Evolutionary conservation across 345 rosid species (phyloP).

Genomic region (Rubroshorea leprosula): DNA sequence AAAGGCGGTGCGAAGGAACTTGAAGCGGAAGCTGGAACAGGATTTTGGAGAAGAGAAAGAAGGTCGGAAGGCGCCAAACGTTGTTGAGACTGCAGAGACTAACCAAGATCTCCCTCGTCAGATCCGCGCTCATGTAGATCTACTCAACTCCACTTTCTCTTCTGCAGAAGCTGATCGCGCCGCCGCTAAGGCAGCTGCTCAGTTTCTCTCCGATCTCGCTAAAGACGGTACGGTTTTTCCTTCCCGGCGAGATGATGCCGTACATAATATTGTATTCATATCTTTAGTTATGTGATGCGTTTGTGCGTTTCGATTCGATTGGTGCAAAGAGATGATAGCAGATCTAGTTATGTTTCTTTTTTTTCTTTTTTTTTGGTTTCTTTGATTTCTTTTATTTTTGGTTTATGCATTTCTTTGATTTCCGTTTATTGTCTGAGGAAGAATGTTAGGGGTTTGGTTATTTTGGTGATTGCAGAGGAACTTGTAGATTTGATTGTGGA

Average conservation of each 20-base stretch:
- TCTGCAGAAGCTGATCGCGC: slow-evolving; percentile 37
- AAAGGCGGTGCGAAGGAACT: slow-evolving; percentile 30
- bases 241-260: not conserved
- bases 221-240: slow-evolving; percentile 34
- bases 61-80: slow-evolving; percentile 20
- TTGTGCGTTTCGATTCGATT: too few species aligned
- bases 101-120: slow-evolving; percentile 23
- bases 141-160: slow-evolving; percentile 41
- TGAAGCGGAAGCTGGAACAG: slow-evolving; percentile 49
- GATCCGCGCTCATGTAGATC: slow-evolving; percentile 36
- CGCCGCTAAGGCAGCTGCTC: slow-evolving; percentile 39
- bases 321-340: too few species aligned
- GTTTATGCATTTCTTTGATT: too few species aligned
- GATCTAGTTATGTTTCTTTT: too few species aligned
- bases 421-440: too few species aligned
- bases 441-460: not conserved
- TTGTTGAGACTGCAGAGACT: slow-evolving; percentile 12
- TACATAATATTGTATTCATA: not conserved
- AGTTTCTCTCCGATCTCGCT: slow-evolving; percentile 41
- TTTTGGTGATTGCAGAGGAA: slow-evolving; percentile 36
- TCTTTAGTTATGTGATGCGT: not conserved
- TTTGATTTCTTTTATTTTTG: too few species aligned
- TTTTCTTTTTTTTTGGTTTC: too few species aligned
- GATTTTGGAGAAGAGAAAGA: slow-evolving; percentile 23
- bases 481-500: slow-evolving; percentile 46